These are phyloP conservation scores for Atalantia buxifolia DNA, from an alignment of 345 rosid genomes.

Conservation along the genomic window DNA sequence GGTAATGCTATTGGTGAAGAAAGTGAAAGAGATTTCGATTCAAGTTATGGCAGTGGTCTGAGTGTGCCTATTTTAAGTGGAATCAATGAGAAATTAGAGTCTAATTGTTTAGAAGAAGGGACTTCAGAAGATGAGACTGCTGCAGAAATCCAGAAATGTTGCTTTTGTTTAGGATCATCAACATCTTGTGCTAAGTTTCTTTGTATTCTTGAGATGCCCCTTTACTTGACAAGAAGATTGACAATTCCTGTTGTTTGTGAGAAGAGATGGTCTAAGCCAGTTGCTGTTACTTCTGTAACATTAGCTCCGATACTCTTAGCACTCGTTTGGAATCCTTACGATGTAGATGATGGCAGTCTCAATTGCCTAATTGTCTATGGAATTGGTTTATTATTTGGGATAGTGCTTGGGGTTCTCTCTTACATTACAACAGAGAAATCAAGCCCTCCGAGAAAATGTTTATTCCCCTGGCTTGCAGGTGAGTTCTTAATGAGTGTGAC, in stretches of 20 bases:
- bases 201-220: constrained; percentile 55
- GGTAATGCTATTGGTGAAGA: constrained; percentile 10
- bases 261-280: constrained; percentile 72
- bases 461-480: constrained; percentile 71
- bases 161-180: constrained; percentile 20
- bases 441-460: constrained; percentile 58
- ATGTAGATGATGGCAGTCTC: constrained; percentile 13
- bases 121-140: constrained; percentile 19
- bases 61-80: constrained; percentile 35
- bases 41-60: constrained; percentile 27
- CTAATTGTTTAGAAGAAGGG: constrained; percentile 22
- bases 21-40: constrained; percentile 8
- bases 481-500: constrained; percentile 86
- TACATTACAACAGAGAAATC: constrained; percentile 44
- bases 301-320: constrained; percentile 70
- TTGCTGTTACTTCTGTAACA: constrained; percentile 56
- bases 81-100: constrained; percentile 35
- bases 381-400: constrained; percentile 43
- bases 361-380: constrained; percentile 34
- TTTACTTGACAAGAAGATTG: constrained; percentile 70
- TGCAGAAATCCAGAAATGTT: constrained; percentile 20
- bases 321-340: constrained; percentile 42
- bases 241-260: constrained; percentile 74
- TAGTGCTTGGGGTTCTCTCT: constrained; percentile 51
- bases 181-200: constrained; percentile 28